phyloP scores from a whole-genome alignment of 225 moss, liverwort and hornwort species.

The Pleurozium schreberi region DNA sequence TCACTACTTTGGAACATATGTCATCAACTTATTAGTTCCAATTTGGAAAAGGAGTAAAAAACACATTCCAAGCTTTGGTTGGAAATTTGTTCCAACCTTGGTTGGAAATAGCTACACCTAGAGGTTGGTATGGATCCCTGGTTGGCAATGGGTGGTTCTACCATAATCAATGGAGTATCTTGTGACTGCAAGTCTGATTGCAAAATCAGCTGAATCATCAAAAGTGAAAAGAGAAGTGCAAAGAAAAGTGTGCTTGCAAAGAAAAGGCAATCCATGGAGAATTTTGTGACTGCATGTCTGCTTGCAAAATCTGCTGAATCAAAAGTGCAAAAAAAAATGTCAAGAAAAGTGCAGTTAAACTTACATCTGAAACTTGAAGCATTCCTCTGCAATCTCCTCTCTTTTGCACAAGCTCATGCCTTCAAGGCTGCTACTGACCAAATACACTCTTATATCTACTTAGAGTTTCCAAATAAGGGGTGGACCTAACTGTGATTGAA shows the following conservation, averaged over 20 bases:
- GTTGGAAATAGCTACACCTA: no score
- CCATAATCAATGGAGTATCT: neutral
- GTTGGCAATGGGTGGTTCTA: no score
- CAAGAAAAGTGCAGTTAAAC: neutral
- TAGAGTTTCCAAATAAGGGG: neutral
- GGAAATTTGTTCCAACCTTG: no score
- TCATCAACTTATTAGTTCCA: no score
- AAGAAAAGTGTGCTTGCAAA: neutral
- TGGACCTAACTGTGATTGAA: neutral
- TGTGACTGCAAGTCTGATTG: neutral
- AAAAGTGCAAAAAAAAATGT: neutral
- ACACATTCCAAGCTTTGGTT: no score
- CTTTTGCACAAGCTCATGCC: neutral
- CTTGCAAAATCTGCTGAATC: neutral
- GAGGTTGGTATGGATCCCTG: no score
- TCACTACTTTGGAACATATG: no score
- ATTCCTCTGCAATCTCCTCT: neutral
- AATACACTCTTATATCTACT: neutral
- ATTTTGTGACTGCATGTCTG: neutral
- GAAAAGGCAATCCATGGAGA: neutral
- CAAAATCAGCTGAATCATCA: neutral
- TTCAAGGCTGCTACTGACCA: neutral
- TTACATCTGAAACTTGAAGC: neutral
- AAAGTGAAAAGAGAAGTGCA: neutral
- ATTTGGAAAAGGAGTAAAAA: no score